phyloP scores from a whole-genome alignment of 2,329 filamentous ascomycete species.

The Pseudopithomyces maydicus region DNA sequence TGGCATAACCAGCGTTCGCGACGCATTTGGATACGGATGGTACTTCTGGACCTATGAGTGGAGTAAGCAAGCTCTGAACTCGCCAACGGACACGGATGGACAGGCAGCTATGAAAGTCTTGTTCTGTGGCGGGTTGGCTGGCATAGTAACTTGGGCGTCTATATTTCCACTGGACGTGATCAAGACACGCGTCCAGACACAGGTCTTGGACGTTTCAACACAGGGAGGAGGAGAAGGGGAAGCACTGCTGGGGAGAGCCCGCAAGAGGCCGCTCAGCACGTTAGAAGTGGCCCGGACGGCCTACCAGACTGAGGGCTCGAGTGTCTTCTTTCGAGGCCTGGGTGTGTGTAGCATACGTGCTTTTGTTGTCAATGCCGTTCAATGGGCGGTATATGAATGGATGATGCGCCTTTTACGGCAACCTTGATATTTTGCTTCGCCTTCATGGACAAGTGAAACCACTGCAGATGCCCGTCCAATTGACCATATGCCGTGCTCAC shows the following conservation, averaged over 20 bases:
- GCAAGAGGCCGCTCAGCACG: slow-evolving; percentile 55
- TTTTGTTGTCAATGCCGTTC: slow-evolving; percentile 91
- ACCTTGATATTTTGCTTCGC: slow-evolving; percentile 3
- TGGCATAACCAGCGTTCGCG: slow-evolving; percentile 77
- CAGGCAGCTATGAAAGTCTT: slow-evolving; percentile 67
- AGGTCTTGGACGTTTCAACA: slow-evolving; percentile 47
- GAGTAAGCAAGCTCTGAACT: slow-evolving; percentile 64
- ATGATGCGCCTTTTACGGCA: slow-evolving; percentile 63
- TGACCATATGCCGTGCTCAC: neutral
- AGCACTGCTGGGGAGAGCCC: slow-evolving; percentile 23
- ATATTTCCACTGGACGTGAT: slow-evolving; percentile 91
- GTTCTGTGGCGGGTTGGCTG: slow-evolving; percentile 84
- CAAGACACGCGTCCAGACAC: slow-evolving; percentile 89
- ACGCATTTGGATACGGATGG: slow-evolving; percentile 93
- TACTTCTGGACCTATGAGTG: slow-evolving; percentile 96
- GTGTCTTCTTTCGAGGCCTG: slow-evolving; percentile 82
- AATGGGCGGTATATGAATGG: slow-evolving; percentile 92
- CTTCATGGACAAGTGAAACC: neutral
- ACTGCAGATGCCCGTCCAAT: neutral
- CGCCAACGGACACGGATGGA: slow-evolving; percentile 51
- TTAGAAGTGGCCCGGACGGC: slow-evolving; percentile 68
- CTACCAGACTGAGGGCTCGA: slow-evolving; percentile 72
- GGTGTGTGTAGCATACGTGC: slow-evolving; percentile 83
- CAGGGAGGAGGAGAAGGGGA: slow-evolving; percentile 21
- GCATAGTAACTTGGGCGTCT: slow-evolving; percentile 85